phyloP scores from a whole-genome alignment of 2,329 filamentous ascomycete genomes.

The Claviceps pazoutovae region DNA sequence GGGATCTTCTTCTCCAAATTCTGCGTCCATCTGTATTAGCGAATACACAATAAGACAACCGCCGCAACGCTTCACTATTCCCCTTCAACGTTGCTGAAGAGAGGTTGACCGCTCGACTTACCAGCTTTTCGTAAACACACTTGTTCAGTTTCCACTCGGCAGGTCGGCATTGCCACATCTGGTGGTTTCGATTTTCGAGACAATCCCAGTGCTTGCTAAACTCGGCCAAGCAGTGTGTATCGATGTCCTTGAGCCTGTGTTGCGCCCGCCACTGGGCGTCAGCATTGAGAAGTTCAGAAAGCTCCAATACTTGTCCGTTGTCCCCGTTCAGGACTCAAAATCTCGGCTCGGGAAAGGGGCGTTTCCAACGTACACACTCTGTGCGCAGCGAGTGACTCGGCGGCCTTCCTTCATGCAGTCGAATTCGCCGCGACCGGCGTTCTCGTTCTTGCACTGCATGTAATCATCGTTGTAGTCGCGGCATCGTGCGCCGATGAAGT shows the following conservation, averaged over 20 bases:
- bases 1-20: conserved; percentile 73
- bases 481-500: conserved; percentile 95
- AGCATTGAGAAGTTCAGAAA: not conserved
- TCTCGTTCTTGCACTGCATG: conserved; percentile 98
- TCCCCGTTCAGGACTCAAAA: not conserved
- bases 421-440: conserved; percentile 77
- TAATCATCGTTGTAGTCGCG: conserved; percentile 95
- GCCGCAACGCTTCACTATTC: too few relatives aligned
- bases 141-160: conserved; percentile 82
- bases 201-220: conserved; percentile 94
- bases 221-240: conserved; percentile 80
- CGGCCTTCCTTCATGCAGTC: conserved; percentile 94
- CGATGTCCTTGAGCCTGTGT: conserved; percentile 77
- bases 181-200: conserved; percentile 94
- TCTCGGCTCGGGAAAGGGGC: not conserved
- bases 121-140: conserved; percentile 92
- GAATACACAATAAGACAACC: too few relatives aligned
- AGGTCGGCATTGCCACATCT: conserved; percentile 87
- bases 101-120: conserved; percentile 32
- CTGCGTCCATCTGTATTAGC: conserved; percentile 26
- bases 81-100: not conserved
- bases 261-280: not conserved
- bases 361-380: conserved; percentile 65
- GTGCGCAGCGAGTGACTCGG: conserved; percentile 90
- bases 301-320: not conserved